Percentiles rank a stretch among this genome's conserved stretches.
Evolutionary conservation across 2,329 filamentous ascomycete species (phyloP).

Genomic region (Exophiala calicioides): DNA sequence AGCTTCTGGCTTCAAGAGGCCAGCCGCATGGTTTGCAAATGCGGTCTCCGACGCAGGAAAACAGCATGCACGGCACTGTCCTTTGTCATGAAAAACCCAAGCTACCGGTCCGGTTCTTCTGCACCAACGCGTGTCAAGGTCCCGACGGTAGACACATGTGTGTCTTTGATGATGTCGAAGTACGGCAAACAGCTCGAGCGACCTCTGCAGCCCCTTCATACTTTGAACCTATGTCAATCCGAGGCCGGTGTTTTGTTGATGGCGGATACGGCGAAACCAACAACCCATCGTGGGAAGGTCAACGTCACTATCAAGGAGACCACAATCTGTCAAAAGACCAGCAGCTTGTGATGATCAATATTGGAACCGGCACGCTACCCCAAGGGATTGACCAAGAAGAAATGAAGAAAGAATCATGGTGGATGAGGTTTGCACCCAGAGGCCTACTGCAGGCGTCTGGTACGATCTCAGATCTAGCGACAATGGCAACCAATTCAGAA

Average conservation of each 20-base stretch:
- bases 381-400: slow-evolving; percentile 5
- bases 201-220: slow-evolving; percentile 30
- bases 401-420: slow-evolving; percentile 19
- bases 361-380: slow-evolving; percentile 24
- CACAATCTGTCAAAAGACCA: slow-evolving; percentile 15
- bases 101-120: slow-evolving; percentile 24
- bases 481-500: slow-evolving; percentile 29
- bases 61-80: slow-evolving; percentile 22
- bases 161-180: slow-evolving; percentile 21
- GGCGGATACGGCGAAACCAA: slow-evolving; percentile 28
- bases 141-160: slow-evolving; percentile 20
- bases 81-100: slow-evolving; percentile 23
- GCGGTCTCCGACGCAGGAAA: slow-evolving; percentile 9
- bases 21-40: slow-evolving; percentile 15
- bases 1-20: slow-evolving; percentile 17
- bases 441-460: slow-evolving; percentile 20
- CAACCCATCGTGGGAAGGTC: slow-evolving; percentile 28
- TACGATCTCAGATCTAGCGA: slow-evolving; percentile 24
- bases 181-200: slow-evolving; percentile 27
- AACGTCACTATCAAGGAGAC: slow-evolving; percentile 24
- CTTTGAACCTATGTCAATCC: slow-evolving; percentile 25
- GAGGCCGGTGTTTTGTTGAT: slow-evolving; percentile 22
- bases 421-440: slow-evolving; percentile 23
- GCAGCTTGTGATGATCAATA: slow-evolving; percentile 27
- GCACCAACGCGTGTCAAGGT: slow-evolving; percentile 26